Evolutionary conservation across 441 rosid species (phyloP).

Genomic region (Isatis lusitanica): DNA sequence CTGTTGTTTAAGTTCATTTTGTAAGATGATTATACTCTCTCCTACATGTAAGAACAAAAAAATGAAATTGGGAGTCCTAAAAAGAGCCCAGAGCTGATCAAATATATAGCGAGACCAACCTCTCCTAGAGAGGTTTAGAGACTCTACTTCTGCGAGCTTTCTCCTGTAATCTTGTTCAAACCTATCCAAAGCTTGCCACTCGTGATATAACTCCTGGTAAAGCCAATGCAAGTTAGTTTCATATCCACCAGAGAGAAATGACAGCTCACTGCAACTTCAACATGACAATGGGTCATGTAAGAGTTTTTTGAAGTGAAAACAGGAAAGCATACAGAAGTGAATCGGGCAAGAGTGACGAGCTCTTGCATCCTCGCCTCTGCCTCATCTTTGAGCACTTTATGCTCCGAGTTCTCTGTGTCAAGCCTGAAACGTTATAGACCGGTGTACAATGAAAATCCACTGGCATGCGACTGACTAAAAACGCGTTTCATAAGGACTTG

Average conservation of each 20-base stretch:
- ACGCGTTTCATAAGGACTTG: background rate
- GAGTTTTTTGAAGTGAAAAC: background rate
- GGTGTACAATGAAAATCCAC: conserved; percentile 28
- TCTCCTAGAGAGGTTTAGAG: conserved; percentile 69
- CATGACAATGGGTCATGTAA: background rate
- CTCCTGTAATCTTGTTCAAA: conserved; percentile 71
- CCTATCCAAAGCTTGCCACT: conserved; percentile 74
- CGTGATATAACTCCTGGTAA: conserved; percentile 85
- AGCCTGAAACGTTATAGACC: conserved; percentile 51
- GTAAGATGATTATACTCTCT: conserved; percentile 61
- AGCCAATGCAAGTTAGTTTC: conserved; percentile 26
- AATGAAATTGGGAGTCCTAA: background rate
- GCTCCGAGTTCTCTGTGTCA: conserved; percentile 45
- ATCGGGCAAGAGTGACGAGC: conserved; percentile 63
- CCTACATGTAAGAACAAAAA: conserved; percentile 48
- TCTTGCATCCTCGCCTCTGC: conserved; percentile 66
- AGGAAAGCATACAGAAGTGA: conserved; percentile 68
- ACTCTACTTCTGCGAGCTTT: conserved; percentile 65
- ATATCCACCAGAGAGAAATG: background rate
- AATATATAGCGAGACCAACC: conserved; percentile 44
- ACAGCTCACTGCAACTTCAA: background rate
- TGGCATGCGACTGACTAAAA: conserved; percentile 11
- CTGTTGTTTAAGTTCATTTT: conserved; percentile 72
- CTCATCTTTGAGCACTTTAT: conserved; percentile 46
- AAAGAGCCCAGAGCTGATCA: background rate